Base-by-base conservation (phyloP, 371 early-diverging fungal genomes). In the Funneliformis caledonium region DNA sequence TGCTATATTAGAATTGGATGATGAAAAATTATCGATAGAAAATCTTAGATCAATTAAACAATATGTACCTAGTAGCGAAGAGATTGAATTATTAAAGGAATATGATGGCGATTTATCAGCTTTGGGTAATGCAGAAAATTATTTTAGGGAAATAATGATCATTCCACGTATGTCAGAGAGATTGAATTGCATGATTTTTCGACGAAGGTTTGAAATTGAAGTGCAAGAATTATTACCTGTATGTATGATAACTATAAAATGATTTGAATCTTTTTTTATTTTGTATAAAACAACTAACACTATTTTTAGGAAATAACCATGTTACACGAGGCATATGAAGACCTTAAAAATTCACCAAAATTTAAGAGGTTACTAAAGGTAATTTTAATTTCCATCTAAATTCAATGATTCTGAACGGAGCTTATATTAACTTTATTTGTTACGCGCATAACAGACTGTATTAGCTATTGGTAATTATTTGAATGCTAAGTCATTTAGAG, bases 381-480 rank as follows among this genome's bases (percentile, higher is more conserved):
- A 78, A 56, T 45, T 65, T 67, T 33, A 37, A 2, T 31, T 8
- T 67, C 10, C 6, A 37, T 31, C 19, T 22, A 26, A 50, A 16
- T 48, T 4, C n/a, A 73, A 73, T 3, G 4, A 52, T 16, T 52
- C 5, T 52, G 52, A 4, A 52, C 52, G 1, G 11, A 10, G 50
- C 50, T 12, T 12, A 12, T 52, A 8, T 52, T 0, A 8, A 12
- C 14, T 52, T 52, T 62, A 22, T 62, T 62, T 62, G 3, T 62
- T 62, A 26, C 26, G 10, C 16, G 16, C 22, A 43, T 16, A 14
- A 70, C 82, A 91, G 90, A 87, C 89, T 0, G 89, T 94, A 4
- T 85, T 96, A 56, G 87, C 91, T 1, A 88, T 96, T 80, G 96
- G 96, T 2, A 96, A 96, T 82, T 92, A 92, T 80, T 78, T 96